A percentile compares a stretch with the other conserved stretches of the same genome.
Evolutionary conservation across 495 filamentous ascomycete genomes (phyloP).

Genomic region (Neurospora sp.): DNA sequence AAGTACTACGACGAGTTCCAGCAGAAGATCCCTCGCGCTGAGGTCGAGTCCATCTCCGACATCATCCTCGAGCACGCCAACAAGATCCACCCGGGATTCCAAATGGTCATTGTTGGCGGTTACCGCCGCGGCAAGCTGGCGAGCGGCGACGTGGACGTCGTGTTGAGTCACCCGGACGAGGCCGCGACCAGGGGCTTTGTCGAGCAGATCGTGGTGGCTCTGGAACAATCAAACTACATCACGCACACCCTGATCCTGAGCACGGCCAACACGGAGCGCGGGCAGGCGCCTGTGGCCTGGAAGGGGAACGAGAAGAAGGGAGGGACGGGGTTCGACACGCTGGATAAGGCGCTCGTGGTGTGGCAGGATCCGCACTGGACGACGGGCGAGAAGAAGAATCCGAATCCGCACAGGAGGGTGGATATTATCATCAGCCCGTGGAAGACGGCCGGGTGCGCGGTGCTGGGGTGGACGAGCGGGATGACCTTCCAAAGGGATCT

Average conservation of each 20-base stretch:
- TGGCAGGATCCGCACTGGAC: constrained; percentile 72
- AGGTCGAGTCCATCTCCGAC: constrained; percentile 60
- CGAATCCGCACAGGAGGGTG: constrained; percentile 72
- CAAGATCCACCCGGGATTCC: constrained; percentile 41
- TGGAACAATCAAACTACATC: constrained; percentile 61
- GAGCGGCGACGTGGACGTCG: constrained; percentile 75
- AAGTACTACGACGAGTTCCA: constrained; percentile 90
- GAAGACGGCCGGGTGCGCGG: constrained; percentile 77
- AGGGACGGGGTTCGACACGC: constrained; percentile 61
- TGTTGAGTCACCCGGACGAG: constrained; percentile 72
- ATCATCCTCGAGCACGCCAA: constrained; percentile 55
- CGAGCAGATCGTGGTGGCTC: constrained; percentile 51
- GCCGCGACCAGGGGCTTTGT: constrained; percentile 55
- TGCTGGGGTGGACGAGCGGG: constrained; percentile 81
- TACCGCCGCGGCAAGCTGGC: constrained; percentile 72
- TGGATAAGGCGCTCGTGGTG: constrained; percentile 87
- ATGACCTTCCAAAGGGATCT: constrained; percentile 87
- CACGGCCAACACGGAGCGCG: constrained; percentile 54
- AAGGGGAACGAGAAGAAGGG: constrained; percentile 29
- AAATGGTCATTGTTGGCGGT: constrained; percentile 71
- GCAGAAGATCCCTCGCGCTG: constrained; percentile 55
- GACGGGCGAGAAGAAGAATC: constrained; percentile 41
- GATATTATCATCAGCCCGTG: constrained; percentile 91
- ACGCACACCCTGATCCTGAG: constrained; percentile 73
- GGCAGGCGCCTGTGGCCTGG: constrained; percentile 54